These are phyloP conservation scores for Metschnikowia proteae DNA, from an alignment of 805 yeast species.

Conservation along the genomic window DNA sequence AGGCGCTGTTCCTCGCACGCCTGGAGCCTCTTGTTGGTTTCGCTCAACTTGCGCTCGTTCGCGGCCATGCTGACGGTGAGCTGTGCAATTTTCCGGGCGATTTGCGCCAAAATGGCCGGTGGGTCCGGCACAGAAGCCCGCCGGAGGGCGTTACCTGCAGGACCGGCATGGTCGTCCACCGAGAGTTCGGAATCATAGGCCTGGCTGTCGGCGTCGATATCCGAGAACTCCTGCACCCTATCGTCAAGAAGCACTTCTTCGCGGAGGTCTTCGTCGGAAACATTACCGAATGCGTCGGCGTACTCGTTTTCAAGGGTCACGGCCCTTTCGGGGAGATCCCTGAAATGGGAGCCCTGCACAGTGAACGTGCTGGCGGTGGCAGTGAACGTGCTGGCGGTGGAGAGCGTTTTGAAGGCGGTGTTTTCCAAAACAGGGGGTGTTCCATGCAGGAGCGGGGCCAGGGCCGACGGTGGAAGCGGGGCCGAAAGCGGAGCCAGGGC, in stretches of 20 bases:
- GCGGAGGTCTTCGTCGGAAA: slow-evolving; percentile 9
- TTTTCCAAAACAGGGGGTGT: slow-evolving; percentile 14
- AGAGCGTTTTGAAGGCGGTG: slow-evolving; percentile 14
- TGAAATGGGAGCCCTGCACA: slow-evolving; percentile 11
- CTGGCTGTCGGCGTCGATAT: slow-evolving; percentile 2
- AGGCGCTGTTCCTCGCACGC: background rate
- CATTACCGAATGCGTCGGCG: slow-evolving; percentile 14
- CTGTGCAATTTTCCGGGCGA: background rate
- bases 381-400: slow-evolving; percentile 6
- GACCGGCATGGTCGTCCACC: background rate
- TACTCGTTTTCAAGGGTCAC: slow-evolving; percentile 10
- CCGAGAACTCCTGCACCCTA: background rate
- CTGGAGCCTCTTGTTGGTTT: background rate
- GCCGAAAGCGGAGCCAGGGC: background rate
- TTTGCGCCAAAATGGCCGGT: background rate
- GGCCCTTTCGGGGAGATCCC: slow-evolving; percentile 6
- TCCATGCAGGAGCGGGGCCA: background rate
- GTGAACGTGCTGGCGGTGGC: slow-evolving; percentile 10
- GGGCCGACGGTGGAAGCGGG: background rate
- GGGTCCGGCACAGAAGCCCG: background rate
- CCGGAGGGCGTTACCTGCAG: background rate
- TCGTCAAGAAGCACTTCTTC: background rate
- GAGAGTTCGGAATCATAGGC: slow-evolving; percentile 16
- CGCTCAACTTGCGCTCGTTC: background rate
- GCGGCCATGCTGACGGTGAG: background rate